These are phyloP conservation scores for Stephanodiscus minutulus DNA, from an alignment of 108 stramenopile species.

Conservation along the genomic window DNA sequence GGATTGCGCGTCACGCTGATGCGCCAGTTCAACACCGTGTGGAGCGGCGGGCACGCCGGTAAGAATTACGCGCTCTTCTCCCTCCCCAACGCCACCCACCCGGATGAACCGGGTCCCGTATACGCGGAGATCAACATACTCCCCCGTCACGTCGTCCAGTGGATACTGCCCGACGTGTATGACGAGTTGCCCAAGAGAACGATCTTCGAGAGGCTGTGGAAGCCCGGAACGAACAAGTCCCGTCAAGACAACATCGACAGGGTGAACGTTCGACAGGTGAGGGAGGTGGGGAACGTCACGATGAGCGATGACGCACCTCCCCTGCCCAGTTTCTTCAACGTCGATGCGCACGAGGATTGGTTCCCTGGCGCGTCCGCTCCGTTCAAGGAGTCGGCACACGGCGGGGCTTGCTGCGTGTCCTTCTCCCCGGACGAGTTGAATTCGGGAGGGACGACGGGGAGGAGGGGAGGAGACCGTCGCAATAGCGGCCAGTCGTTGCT, in stretches of 20 bases:
- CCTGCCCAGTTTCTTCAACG: conserved; percentile 27
- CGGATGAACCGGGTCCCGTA: conserved; percentile 18
- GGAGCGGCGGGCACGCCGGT: conserved; percentile 32
- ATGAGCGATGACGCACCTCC: conserved; percentile 13
- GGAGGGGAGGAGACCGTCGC: conserved; percentile 1
- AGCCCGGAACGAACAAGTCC: conserved; percentile 22
- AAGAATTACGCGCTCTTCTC: conserved; percentile 47
- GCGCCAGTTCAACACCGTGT: conserved; percentile 41
- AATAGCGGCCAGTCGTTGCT: conserved; percentile 40
- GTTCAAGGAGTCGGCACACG: conserved; percentile 41
- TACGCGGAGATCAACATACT: conserved; percentile 39
- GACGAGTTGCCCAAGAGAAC: conserved; percentile 5
- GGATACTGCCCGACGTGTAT: conserved; percentile 29
- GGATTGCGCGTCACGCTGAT: conserved; percentile 16
- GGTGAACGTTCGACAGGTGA: conserved; percentile 31
- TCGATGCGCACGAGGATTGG: conserved; percentile 35
- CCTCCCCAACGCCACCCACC: conserved; percentile 37
- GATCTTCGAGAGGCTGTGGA: conserved; percentile 44
- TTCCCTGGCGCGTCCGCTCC: conserved; percentile 37
- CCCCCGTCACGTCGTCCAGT: conserved; percentile 41
- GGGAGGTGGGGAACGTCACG: conserved; percentile 30
- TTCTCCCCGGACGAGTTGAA: conserved; percentile 33
- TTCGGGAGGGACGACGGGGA: conserved; percentile 1
- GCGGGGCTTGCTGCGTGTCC: conserved; percentile 45
- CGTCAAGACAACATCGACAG: conserved; percentile 32